Evolutionary conservation across 2,329 filamentous ascomycete genomes (phyloP).

Genomic region (Septoria linicola): DNA sequence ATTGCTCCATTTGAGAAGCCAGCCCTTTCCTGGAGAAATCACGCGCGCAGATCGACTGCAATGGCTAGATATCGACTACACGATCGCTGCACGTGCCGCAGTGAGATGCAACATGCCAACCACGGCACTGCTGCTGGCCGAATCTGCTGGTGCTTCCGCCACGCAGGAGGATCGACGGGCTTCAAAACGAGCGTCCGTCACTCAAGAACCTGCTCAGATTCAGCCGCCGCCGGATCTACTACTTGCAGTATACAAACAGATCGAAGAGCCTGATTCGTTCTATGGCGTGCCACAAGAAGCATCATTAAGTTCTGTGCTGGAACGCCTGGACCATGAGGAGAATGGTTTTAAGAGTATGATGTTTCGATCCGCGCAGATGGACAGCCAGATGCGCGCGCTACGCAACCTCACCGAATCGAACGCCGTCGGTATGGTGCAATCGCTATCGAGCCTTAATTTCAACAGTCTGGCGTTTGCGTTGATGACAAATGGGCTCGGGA

Average conservation of each 20-base stretch:
- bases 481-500: constrained; percentile 64
- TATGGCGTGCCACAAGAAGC: constrained; percentile 83
- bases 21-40: constrained; percentile 69
- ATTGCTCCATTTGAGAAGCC: constrained; percentile 84
- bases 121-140: constrained; percentile 78
- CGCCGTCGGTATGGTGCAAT: constrained; percentile 68
- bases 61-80: constrained; percentile 84
- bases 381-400: constrained; percentile 71
- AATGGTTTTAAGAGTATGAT: constrained; percentile 83
- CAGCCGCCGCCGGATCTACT: constrained; percentile 63
- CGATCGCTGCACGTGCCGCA: constrained; percentile 68
- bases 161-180: constrained; percentile 23
- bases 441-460: constrained; percentile 76
- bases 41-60: constrained; percentile 75
- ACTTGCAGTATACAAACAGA: constrained; percentile 80
- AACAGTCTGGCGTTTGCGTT: constrained; percentile 82
- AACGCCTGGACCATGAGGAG: constrained; percentile 83
- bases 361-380: constrained; percentile 86
- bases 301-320: constrained; percentile 73
- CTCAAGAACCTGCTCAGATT: constrained; percentile 11
- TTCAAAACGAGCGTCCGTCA: constrained; percentile 30
- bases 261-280: constrained; percentile 94
- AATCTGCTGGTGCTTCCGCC: constrained; percentile 51
- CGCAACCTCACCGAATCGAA: constrained; percentile 59
- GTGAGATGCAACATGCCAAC: constrained; percentile 80